Evolutionary conservation across 495 filamentous ascomycete genomes (phyloP), one percentile per base, ranked within the genome.

Genomic region (Neohortaea acidophila): DNA sequence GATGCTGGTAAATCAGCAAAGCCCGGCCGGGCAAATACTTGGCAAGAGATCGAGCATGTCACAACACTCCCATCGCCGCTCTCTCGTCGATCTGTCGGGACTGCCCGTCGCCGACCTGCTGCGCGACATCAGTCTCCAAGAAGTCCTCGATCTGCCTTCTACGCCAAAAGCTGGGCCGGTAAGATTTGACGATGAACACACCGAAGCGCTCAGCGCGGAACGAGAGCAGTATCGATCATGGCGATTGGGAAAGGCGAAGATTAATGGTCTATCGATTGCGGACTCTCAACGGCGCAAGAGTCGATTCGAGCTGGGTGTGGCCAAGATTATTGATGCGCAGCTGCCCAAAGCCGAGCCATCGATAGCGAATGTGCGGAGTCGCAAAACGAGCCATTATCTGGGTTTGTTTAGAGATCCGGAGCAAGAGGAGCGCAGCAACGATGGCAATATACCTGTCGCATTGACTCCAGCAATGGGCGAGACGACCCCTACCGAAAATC

Each of bases 361-460:
- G 20, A 49, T 60, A n/a, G 58, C 61, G n/a, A 79, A 83, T 54
- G 73, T 73, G 35, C 75, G 89, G 44, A 94, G 85, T 59, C 75
- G 89, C 42, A 97, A 97, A 61, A 78, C 87, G 31, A 93, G 84
- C 54, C 86, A 97, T 56, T 83, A 81, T 51, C 59, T 97, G 31
- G 74, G 89, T 2, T 68, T 94, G 36, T 97, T 97, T 67, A 89
- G 84, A 55, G 84, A 94, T 52, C 89, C 85, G 42, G 78, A 83
- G 18, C 67, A 62, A 10, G 59, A 67, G 14, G 45, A 59, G 50
- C 42, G 39, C 39, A 33, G 49, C 41, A 41, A 54, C 38, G 23
- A 22, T 2, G 31, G 30, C 6, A 34, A 50, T n/a, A n/a, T n/a
- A n/a, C n/a, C n/a, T n/a, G n/a, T n/a, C n/a, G n/a, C n/a, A n/a